Base-by-base conservation (phyloP, 768 basidiomycete genomes). In the Lentinula guzmanii region DNA sequence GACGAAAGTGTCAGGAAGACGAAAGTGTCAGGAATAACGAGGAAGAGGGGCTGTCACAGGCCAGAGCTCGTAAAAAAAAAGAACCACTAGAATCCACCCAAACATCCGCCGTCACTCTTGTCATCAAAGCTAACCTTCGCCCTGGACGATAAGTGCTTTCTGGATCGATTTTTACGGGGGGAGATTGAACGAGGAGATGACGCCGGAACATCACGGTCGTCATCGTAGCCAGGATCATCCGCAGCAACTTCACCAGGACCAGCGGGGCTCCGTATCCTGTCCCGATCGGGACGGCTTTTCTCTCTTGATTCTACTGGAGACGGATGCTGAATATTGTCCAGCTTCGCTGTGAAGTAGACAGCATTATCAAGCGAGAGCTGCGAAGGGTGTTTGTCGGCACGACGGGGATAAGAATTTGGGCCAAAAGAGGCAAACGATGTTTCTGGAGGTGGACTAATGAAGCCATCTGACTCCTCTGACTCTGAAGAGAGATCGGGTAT, bases 61-160 rank as follows among this genome's bases (percentile, higher is more conserved):
- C 37, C n/a, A 34, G 4, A 34, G 34, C 33, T 35, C 33, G 31
- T n/a, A 13, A 4, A 9, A 5, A 9, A n/a, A 8, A 21, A 43
- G 60, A 28, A 37, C 24, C 31, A 28, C 42, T 61, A 65, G 46
- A 65, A 65, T 18, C 64, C 64, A 60, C 58, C 64, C 39, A 65
- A 33, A 60, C 64, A 65, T 48, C 64, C 64, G 18, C 54, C 62
- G 16, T 58, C 61, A 9, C 42, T 52, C 16, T 18, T 28, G 3
- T 59, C 56, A 43, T 43, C 21, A 33, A 62, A 62, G 24, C 61
- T 43, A 13, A 52, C 21, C 43, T 61, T 62, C 57, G 41, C 51
- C 6, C 63, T 53, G 2, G 58, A 41, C 53, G 53, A 39, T 42
- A 59, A 21, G 50, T 45, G 46, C 31, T 59, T 59, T 41, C 58